Conservation (phyloP, 1,284 basidiomycete species). For the Ceratobasidium sp. region DNA sequence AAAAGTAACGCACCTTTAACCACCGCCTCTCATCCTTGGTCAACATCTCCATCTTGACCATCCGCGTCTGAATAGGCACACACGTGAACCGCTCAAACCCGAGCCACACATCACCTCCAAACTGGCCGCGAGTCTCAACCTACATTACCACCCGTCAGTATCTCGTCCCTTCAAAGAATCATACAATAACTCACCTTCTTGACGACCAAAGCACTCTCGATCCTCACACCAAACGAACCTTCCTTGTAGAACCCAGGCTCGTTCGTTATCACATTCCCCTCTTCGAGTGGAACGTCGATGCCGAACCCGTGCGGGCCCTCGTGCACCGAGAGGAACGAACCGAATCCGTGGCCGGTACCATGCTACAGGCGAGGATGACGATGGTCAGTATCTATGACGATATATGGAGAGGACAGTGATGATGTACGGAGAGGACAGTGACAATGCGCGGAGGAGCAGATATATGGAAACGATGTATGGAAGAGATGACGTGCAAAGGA, state of each 20-base stretch:
- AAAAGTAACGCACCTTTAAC: conserved; percentile 74
- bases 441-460: conserved; percentile 52
- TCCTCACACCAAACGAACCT: conserved; percentile 88
- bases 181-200: conserved; percentile 72
- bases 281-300: conserved; percentile 73
- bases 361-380: conserved; percentile 70
- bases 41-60: conserved; percentile 88
- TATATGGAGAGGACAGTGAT: conserved; percentile 74
- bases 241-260: conserved; percentile 88
- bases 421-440: conserved; percentile 48
- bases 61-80: conserved; percentile 92
- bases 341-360: conserved; percentile 86
- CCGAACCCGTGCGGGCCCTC: conserved; percentile 73
- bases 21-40: conserved; percentile 88
- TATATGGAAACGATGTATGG: not conserved
- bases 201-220: conserved; percentile 86
- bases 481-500: too few species aligned
- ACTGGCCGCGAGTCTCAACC: conserved; percentile 74
- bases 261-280: conserved; percentile 91
- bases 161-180: not conserved
- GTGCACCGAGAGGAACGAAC: conserved; percentile 70
- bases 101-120: conserved; percentile 81
- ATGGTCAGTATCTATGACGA: conserved; percentile 56
- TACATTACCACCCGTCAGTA: not conserved
- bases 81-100: conserved; percentile 87